A percentile compares a stretch with the other conserved stretches of the same genome.
Evolutionary conservation across 345 rosid genomes (phyloP).

Genomic region (Excoecaria agallocha): DNA sequence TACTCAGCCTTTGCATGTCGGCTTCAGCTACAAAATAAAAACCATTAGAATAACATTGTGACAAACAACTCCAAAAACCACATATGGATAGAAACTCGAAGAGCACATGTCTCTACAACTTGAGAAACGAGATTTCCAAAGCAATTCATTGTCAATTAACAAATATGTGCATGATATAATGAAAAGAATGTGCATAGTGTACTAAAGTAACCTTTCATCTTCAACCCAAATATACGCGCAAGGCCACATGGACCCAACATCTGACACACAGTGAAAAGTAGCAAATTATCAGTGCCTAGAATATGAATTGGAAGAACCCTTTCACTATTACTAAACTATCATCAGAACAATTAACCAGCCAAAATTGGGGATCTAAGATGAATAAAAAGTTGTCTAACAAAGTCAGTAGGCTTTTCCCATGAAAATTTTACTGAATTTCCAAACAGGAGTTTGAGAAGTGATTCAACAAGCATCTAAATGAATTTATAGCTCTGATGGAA

Average conservation of each 20-base stretch:
- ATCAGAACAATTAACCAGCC: neutral
- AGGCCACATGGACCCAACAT: neutral
- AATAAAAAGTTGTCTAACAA: neutral
- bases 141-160: neutral
- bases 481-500: neutral
- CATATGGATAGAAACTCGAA: neutral
- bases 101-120: neutral
- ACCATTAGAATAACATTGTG: neutral
- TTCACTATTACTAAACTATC: neutral
- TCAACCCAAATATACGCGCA: neutral
- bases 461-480: neutral
- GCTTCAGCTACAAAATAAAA: constrained; percentile 58
- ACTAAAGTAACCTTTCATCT: neutral
- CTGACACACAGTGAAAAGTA: neutral
- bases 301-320: neutral
- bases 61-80: neutral
- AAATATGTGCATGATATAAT: neutral
- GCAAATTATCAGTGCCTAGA: neutral
- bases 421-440: neutral
- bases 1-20: constrained; percentile 65
- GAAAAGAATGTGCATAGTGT: neutral
- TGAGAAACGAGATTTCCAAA: neutral
- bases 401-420: neutral
- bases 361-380: neutral
- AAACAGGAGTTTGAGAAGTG: neutral